Base-by-base conservation (phyloP, 495 filamentous ascomycete species). In the Glutinoglossum americanum region DNA sequence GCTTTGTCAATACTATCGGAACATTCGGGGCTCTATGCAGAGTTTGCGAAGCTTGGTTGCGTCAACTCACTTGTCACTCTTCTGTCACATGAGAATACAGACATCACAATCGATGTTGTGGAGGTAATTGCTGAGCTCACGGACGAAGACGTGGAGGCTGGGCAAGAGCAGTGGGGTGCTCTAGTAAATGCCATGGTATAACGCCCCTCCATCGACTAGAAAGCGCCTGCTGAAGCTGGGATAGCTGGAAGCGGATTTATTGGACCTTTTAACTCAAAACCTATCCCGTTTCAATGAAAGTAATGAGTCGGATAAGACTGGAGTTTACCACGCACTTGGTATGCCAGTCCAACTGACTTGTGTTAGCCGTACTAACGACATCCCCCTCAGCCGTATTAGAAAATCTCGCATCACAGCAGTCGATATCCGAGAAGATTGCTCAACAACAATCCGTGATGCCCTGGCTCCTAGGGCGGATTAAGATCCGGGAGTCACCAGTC, bases 81-180 rank as follows among this genome's bases (percentile, higher is more conserved):
- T 54, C 70, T 99, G 27, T 82, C 90, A 7, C 92, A 97, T 65
- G 92, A 99, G 63, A 99, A 99, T 68, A 87, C 89, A 1, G 92
- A 99, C 68, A 94, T 99, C 61, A 89, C 92, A 7, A 94, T 96
- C 60, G 87, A 83, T 63, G 84, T 82, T 0, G 80, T 96, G 5
- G 87, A 97, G 66, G 89, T 95, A 44, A 81, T 99, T 56, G 79
- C 79, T 59, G 92, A 99, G 73, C 70, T 99, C 61, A 94, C 87
- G 19, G 92, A 95, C 65, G 90, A 97, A 64, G 92, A 96, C 67
- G 87, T 96, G 1, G 76, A 83, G 45, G 88, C 88, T 6, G 80
- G 85, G 57, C 81, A 86, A 60, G 79, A 78, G 54, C 82, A 99
- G 67, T 97, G 89, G 87, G 78, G 82, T 62, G 72, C 64, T 1